phyloP scores from a whole-genome alignment of 768 basidiomycete genomes.

The Brasilioporus rufonigricans region DNA sequence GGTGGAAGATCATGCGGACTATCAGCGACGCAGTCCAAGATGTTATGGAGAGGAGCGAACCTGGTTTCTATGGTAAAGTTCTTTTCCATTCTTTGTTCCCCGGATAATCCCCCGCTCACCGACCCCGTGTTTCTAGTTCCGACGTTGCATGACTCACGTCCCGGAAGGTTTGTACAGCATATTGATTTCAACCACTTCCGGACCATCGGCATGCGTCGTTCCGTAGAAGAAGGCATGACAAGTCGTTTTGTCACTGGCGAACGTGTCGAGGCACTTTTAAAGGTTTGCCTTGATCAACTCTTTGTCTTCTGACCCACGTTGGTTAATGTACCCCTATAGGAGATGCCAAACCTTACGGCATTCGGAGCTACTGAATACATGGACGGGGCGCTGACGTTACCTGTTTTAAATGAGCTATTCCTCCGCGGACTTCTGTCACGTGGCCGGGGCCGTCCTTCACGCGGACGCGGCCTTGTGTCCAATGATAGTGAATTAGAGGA shows the following conservation, averaged over 20 bases:
- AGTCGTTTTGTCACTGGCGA: constrained; percentile 93
- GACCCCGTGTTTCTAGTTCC: constrained; percentile 47
- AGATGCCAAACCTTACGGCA: constrained; percentile 79
- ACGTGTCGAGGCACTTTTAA: constrained; percentile 73
- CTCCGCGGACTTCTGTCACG: constrained; percentile 77
- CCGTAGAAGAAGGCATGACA: constrained; percentile 83
- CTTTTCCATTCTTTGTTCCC: neutral
- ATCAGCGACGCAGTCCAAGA: constrained; percentile 78
- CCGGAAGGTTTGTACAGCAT: constrained; percentile 79
- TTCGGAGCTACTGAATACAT: constrained; percentile 99
- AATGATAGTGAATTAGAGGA: constrained; percentile 65
- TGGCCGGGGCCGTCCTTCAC: constrained; percentile 63
- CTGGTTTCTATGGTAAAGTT: constrained; percentile 69
- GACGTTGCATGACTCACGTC: constrained; percentile 63
- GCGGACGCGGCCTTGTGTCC: constrained; percentile 53
- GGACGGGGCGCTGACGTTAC: constrained; percentile 85
- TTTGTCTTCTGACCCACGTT: constrained; percentile 1
- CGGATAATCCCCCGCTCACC: constrained; percentile 4
- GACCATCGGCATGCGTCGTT: constrained; percentile 93
- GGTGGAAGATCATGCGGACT: constrained; percentile 79
- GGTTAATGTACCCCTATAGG: constrained; percentile 43
- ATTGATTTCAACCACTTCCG: constrained; percentile 97
- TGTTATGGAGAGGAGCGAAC: constrained; percentile 58
- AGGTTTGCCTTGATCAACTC: constrained; percentile 44
- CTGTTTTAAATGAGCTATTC: constrained; percentile 87